phyloP scores from a whole-genome alignment of 192 early-diverging fungal species.

The Rhizophagus sp. region DNA sequence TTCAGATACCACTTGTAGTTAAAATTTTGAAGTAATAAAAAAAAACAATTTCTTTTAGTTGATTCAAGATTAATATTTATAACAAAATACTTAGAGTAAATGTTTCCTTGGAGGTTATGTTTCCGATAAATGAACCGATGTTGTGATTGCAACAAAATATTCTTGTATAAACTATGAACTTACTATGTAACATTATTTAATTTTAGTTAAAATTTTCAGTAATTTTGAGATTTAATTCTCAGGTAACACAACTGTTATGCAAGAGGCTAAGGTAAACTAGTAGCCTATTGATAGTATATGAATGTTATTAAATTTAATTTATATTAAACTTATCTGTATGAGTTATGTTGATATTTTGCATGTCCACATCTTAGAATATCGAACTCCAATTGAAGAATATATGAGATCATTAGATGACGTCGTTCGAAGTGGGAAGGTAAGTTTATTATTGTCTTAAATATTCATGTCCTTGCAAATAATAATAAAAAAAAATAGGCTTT shows the following conservation, averaged over 20 bases:
- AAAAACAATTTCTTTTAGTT: too few species aligned
- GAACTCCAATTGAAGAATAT: constrained; percentile 58
- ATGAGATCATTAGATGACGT: constrained; percentile 61
- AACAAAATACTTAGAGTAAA: constrained; percentile 30
- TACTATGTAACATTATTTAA: background rate
- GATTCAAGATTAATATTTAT: background rate
- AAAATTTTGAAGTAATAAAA: background rate
- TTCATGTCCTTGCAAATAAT: too few species aligned
- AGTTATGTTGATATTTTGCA: constrained; percentile 34
- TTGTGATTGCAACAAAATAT: constrained; percentile 53
- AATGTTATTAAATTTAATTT: too few species aligned
- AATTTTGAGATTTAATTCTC: background rate
- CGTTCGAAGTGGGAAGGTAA: constrained; percentile 54
- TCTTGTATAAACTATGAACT: background rate
- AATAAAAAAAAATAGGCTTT: constrained; percentile 19
- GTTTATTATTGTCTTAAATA: too few species aligned
- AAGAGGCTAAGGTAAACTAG: constrained; percentile 6
- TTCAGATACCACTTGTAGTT: background rate
- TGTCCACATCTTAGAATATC: constrained; percentile 28
- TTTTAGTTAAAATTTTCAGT: background rate
- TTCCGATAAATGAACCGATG: constrained; percentile 42
- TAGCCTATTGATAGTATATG: too few species aligned
- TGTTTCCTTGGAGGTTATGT: constrained; percentile 47
- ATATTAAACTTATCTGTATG: too few species aligned
- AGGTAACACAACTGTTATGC: background rate